Conservation (phyloP, 2,329 filamentous ascomycete genomes). For the Ascochyta clinopodiicola region DNA sequence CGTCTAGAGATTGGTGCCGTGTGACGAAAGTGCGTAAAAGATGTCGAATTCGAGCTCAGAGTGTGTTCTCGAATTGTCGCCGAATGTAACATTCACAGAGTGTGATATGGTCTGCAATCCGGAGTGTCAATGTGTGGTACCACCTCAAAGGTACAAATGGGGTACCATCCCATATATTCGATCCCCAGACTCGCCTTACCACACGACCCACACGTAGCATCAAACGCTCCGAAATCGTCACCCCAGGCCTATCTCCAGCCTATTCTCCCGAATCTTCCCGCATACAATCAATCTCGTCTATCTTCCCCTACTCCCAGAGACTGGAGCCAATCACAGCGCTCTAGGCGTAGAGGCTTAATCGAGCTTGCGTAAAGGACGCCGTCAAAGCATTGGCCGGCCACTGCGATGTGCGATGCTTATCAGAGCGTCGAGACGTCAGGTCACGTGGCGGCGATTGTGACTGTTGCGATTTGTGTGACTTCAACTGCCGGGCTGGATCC, state of each 20-base stretch:
- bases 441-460: constrained; percentile 15
- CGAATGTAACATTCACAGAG: neutral
- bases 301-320: constrained; percentile 8
- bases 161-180: constrained; percentile 12
- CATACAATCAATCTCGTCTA: constrained; percentile 10
- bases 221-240: constrained; percentile 16
- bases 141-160: constrained; percentile 9
- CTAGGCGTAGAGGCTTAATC: constrained; percentile 10
- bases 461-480: constrained; percentile 15
- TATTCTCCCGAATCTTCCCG: constrained; percentile 10
- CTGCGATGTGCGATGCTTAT: constrained; percentile 14
- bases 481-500: neutral
- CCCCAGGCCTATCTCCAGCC: constrained; percentile 13
- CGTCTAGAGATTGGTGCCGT: neutral
- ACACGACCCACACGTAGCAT: constrained; percentile 8
- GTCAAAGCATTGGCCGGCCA: constrained; percentile 14
- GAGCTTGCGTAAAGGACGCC: constrained; percentile 15
- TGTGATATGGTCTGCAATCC: neutral
- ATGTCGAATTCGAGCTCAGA: neutral
- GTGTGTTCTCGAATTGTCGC: neutral
- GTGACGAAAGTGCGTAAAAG: neutral
- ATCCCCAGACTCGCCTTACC: constrained; percentile 1
- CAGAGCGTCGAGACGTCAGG: constrained; percentile 4
- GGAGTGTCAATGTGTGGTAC: neutral
- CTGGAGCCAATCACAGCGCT: constrained; percentile 17